phyloP scores from a whole-genome alignment of 805 yeast genomes.

The Metschnikowia bowlesiae region DNA sequence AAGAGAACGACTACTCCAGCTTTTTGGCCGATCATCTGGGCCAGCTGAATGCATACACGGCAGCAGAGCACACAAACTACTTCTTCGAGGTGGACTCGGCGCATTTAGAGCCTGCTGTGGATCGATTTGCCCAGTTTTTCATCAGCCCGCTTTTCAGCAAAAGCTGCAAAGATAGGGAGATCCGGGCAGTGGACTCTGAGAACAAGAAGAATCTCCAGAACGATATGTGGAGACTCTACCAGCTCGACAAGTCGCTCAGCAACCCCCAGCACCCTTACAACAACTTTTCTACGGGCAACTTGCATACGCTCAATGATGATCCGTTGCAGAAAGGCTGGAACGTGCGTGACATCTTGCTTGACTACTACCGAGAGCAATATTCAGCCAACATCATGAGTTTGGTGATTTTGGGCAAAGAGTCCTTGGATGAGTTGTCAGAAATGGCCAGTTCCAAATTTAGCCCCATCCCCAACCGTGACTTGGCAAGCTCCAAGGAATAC shows the following conservation, averaged over 20 bases:
- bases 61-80: conserved; percentile 84
- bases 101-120: conserved; percentile 80
- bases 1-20: conserved; percentile 68
- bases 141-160: conserved; percentile 71
- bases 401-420: conserved; percentile 78
- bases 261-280: conserved; percentile 77
- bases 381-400: conserved; percentile 87
- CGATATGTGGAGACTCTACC: conserved; percentile 85
- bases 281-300: conserved; percentile 88
- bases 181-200: conserved; percentile 92
- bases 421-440: conserved; percentile 60
- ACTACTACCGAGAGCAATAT: conserved; percentile 67
- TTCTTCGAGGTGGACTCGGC: conserved; percentile 79
- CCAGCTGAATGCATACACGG: conserved; percentile 86
- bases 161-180: conserved; percentile 84
- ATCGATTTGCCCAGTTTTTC: conserved; percentile 90
- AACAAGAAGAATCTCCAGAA: conserved; percentile 90
- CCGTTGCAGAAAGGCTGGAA: conserved; percentile 62
- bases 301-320: conserved; percentile 60
- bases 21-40: conserved; percentile 84
- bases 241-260: conserved; percentile 70
- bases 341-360: conserved; percentile 75
- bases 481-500: conserved; percentile 41
- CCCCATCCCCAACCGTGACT: conserved; percentile 50
- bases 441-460: conserved; percentile 71